Evolutionary conservation across 352 stramenopile species (phyloP), one percentile per base, ranked within the genome.

Genomic region (Globisporangium ultimum): DNA sequence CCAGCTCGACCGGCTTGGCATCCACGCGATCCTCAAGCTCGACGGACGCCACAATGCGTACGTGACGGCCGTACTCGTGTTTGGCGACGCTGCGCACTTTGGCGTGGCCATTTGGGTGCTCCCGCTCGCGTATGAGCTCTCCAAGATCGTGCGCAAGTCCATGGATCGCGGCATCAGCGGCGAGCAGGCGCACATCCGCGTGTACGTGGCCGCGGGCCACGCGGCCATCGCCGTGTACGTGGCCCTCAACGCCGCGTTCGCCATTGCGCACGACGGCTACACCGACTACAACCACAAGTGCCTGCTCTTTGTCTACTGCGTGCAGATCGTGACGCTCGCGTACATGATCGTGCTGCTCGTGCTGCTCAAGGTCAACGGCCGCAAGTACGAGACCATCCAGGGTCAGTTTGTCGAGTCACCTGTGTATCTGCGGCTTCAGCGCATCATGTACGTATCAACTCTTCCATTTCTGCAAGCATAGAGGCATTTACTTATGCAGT

Each of bases 41-140:
- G 66, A 64, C 1, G 55, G 66, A 10, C 66, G 59, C 32, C 24
- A 32, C 5, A 70, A 51, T n/a, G 45, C 55, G 4, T 71, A 66
- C 10, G 59, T 79, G 28, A 79, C 72, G 3, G 45, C 18, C 0
- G 66, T 83, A 47, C 48, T 87, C 20, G 72, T 67, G 28, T 55
- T 76, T 13, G 84, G 78, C 21, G 76, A 88, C 50, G 58, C 78
- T 11, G 67, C 72, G 66, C 72, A 87, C 32, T 76, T 83, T 11
- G 76, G 68, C 5, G 61, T 80, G 18, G 67, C 77, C 0, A 61
- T 87, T 3, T 86, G 73, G 68, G 60, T 80, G 13, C 68, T 84
- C 18, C 75, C 77, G 20, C 56, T 91, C 0, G 71, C 66, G 17
- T 81, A 86, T 60, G 81, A 91, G 34, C 59, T 91, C n/a, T 75